Percentiles rank a stretch among this genome's conserved stretches.
Conservation (phyloP, 2,329 filamentous ascomycete species). For the Xylariaceae sp. region DNA sequence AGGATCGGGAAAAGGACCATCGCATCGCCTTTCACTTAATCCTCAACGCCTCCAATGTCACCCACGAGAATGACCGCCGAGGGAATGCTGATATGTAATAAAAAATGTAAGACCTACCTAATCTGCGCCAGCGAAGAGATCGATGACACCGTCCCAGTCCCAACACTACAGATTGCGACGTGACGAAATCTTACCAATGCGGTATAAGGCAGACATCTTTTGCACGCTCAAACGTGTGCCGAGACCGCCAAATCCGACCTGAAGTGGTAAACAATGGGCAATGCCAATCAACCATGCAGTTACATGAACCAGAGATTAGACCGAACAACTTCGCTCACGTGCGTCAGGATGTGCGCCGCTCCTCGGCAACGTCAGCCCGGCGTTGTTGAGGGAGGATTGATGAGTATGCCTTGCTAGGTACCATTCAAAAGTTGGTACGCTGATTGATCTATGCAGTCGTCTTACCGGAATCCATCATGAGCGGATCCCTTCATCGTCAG, state of each 20-base stretch:
- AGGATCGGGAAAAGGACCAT: slow-evolving; percentile 11
- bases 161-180: neutral
- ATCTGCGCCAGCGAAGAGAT: neutral
- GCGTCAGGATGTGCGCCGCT: neutral
- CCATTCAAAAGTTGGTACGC: no score
- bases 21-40: slow-evolving; percentile 1
- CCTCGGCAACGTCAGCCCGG: neutral
- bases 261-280: no score
- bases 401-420: no score
- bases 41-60: slow-evolving; percentile 7
- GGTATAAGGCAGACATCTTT: neutral
- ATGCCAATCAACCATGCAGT: no score
- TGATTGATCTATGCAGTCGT: neutral
- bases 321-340: slow-evolving; percentile 8
- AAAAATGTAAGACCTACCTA: neutral
- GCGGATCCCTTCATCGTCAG: slow-evolving; percentile 1
- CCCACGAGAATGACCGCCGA: neutral
- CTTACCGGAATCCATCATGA: slow-evolving; percentile 1
- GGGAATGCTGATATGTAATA: neutral
- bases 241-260: no score
- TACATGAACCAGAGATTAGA: neutral
- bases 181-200: neutral
- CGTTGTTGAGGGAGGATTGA: neutral
- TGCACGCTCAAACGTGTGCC: neutral
- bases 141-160: neutral